Percentiles rank a stretch among this genome's conserved stretches.
These are phyloP conservation scores for Geotrichum carabidarum DNA, from an alignment of 1,139 yeast species.

Conservation along the genomic window DNA sequence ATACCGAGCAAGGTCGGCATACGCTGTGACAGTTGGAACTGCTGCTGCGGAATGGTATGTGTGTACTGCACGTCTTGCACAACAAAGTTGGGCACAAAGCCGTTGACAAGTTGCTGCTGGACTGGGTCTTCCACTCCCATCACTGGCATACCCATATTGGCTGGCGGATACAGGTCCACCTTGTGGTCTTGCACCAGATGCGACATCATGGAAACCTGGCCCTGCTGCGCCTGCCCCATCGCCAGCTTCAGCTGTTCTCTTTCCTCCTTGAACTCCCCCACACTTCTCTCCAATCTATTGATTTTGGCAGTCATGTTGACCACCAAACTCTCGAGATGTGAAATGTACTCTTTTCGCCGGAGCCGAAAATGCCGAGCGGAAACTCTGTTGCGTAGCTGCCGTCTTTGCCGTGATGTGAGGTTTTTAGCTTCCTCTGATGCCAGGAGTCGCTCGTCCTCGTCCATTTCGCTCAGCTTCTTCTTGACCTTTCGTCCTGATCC, in stretches of 20 bases:
- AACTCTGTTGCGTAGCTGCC: constrained; percentile 35
- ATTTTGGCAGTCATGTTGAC: constrained; percentile 28
- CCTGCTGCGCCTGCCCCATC: constrained; percentile 4
- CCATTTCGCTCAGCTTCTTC: constrained; percentile 22
- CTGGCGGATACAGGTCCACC: background rate
- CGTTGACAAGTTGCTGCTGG: background rate
- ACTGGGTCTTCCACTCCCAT: background rate
- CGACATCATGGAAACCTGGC: background rate
- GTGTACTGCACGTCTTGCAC: background rate
- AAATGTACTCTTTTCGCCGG: constrained; percentile 35
- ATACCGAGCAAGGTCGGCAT: background rate
- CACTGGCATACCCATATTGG: background rate
- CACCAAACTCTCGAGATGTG: constrained; percentile 32
- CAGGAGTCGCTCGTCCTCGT: constrained; percentile 33
- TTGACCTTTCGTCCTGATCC: constrained; percentile 3
- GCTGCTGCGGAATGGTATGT: no score
- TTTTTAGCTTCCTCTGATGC: constrained; percentile 33
- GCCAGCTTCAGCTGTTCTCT: background rate
- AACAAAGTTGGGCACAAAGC: background rate
- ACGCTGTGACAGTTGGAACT: background rate
- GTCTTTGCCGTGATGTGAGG: constrained; percentile 32
- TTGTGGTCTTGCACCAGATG: background rate
- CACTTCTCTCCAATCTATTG: constrained; percentile 22
- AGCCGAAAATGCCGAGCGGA: constrained; percentile 36
- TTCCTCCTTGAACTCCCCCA: constrained; percentile 22